Evolutionary conservation across 495 filamentous ascomycete species (phyloP).

Genomic region (Penicillium steckii): DNA sequence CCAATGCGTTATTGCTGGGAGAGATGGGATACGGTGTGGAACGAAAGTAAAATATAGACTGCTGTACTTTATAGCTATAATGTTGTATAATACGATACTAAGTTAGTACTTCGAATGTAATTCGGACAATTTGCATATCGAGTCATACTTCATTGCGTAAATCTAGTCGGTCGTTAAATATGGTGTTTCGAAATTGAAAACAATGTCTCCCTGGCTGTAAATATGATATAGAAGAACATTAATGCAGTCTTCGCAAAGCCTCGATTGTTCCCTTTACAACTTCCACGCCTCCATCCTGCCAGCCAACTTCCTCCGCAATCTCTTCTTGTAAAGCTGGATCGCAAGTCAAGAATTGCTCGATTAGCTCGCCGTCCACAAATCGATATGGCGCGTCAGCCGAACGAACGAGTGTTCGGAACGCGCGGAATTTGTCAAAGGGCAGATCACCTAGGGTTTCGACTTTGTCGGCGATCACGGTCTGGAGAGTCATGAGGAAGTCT

Average conservation of each 20-base stretch:
- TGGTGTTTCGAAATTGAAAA: too few species aligned
- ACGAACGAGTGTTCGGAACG: constrained; percentile 68
- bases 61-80: too few species aligned
- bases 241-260: constrained; percentile 71
- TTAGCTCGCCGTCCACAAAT: constrained; percentile 89
- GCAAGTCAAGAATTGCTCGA: constrained; percentile 80
- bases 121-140: too few species aligned
- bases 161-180: too few species aligned
- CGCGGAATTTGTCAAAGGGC: constrained; percentile 73
- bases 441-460: constrained; percentile 68
- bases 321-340: constrained; percentile 61
- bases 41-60: too few species aligned
- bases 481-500: constrained; percentile 81
- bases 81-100: too few species aligned
- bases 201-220: too few species aligned
- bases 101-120: too few species aligned
- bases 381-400: constrained; percentile 75
- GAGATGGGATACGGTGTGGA: background rate
- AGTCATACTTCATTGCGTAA: too few species aligned
- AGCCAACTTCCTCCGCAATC: constrained; percentile 56
- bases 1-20: background rate
- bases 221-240: too few species aligned
- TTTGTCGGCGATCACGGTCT: constrained; percentile 63
- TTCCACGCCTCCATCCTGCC: constrained; percentile 56
- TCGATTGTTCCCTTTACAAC: constrained; percentile 71